Percentiles rank a stretch among this genome's conserved stretches.
Evolutionary conservation across 306 rosid species (phyloP).

Genomic region (Rosa persica): DNA sequence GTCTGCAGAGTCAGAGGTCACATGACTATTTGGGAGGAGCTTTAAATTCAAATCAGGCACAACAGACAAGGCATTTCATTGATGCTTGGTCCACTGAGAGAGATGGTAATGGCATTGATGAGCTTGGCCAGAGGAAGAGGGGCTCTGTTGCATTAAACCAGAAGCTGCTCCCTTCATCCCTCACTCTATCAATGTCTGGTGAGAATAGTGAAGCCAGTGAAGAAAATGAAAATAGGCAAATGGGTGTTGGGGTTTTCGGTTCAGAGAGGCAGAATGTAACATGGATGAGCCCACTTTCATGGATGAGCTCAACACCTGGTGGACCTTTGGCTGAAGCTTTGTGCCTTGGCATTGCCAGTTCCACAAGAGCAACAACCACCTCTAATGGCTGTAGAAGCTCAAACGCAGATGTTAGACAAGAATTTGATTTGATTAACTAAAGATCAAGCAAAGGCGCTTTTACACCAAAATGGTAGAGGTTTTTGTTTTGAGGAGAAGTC

Average conservation of each 20-base stretch:
- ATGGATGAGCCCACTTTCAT: conserved; percentile 30
- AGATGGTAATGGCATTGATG: conserved; percentile 5
- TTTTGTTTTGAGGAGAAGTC: not conserved
- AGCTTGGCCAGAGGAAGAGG: not conserved
- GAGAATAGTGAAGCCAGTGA: not conserved
- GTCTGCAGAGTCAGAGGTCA: conserved; percentile 20
- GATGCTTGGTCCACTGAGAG: conserved; percentile 35
- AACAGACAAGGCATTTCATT: conserved; percentile 32
- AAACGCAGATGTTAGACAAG: conserved; percentile 5
- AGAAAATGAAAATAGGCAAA: conserved; percentile 8
- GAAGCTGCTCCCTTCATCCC: conserved; percentile 29
- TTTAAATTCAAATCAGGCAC: conserved; percentile 8
- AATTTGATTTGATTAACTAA: conserved; percentile 9
- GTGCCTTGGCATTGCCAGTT: conserved; percentile 36
- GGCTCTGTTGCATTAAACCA: conserved; percentile 16
- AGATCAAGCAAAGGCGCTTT: not conserved
- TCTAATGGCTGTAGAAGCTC: conserved; percentile 22
- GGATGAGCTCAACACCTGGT: conserved; percentile 36
- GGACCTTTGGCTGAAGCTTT: conserved; percentile 44
- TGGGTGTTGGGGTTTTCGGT: conserved; percentile 19
- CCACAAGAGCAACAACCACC: conserved; percentile 10
- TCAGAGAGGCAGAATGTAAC: conserved; percentile 18
- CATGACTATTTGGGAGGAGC: conserved; percentile 20
- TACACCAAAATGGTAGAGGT: not conserved
- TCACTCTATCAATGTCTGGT: conserved; percentile 29